Evolutionary conservation across 1,284 basidiomycete species (phyloP).

Genomic region (Tranzscheliella williamsii): DNA sequence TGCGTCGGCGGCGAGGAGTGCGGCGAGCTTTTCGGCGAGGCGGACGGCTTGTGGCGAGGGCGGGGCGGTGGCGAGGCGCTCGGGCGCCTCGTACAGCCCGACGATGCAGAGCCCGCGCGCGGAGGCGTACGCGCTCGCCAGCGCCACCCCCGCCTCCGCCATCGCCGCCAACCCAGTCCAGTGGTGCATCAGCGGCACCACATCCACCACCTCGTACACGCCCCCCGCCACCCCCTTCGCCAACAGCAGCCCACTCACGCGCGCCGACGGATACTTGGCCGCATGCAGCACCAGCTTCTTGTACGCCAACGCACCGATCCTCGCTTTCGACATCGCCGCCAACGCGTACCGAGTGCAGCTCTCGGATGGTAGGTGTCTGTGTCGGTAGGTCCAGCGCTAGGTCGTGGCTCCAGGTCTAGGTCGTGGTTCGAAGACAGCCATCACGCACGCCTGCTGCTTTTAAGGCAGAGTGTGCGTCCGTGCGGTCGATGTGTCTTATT

Average conservation of each 20-base stretch:
- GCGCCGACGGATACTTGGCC: constrained; percentile 34
- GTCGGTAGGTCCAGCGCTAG: too few species aligned
- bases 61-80: constrained; percentile 9
- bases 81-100: constrained; percentile 36
- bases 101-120: constrained; percentile 9
- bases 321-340: constrained; percentile 12
- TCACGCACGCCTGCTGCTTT: too few species aligned
- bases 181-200: constrained; percentile 36
- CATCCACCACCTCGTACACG: constrained; percentile 6
- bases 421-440: not conserved
- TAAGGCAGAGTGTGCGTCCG: too few species aligned
- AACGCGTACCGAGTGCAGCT: too few species aligned
- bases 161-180: constrained; percentile 34
- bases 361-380: too few species aligned
- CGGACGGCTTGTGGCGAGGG: constrained; percentile 19
- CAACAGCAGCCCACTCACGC: constrained; percentile 29
- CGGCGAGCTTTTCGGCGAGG: constrained; percentile 26
- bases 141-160: constrained; percentile 26
- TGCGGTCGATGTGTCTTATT: too few species aligned
- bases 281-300: constrained; percentile 34
- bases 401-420: constrained; percentile 2
- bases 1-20: constrained; percentile 7
- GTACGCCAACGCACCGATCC: constrained; percentile 26
- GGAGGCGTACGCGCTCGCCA: constrained; percentile 12
- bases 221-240: constrained; percentile 2